Percentiles rank a stretch among this genome's conserved stretches.
phyloP scores from a whole-genome alignment of 345 rosid species.

The Triadica sebifera region DNA sequence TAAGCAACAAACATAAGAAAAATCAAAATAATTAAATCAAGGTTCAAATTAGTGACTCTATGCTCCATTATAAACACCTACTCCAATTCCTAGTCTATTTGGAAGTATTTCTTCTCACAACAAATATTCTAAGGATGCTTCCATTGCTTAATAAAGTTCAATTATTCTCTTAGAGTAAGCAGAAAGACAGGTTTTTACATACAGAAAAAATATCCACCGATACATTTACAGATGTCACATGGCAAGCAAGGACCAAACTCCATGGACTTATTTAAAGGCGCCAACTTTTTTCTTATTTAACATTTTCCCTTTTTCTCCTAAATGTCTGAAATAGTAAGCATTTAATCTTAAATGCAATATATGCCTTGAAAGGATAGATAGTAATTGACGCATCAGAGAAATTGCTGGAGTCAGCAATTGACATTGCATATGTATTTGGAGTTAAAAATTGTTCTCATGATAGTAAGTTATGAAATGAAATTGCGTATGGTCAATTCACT shows the following conservation, averaged over 20 bases:
- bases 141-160: background rate
- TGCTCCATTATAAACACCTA: background rate
- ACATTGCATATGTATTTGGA: background rate
- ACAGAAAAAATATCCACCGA: background rate
- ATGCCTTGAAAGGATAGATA: no score
- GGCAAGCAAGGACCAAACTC: no score
- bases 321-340: no score
- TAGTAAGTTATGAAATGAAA: background rate
- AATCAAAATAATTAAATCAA: background rate
- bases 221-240: background rate
- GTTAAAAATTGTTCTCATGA: background rate
- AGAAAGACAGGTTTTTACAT: no score
- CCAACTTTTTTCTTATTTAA: background rate
- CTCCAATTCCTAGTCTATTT: background rate
- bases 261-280: background rate
- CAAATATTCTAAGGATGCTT: background rate
- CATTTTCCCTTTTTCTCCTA: no score
- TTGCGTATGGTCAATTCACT: background rate
- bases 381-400: no score
- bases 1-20: background rate
- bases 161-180: background rate
- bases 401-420: background rate
- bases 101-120: background rate
- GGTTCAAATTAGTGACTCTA: background rate
- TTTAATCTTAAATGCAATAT: no score